phyloP scores from a whole-genome alignment of 768 basidiomycete genomes.

The Termitomyces sp. region DNA sequence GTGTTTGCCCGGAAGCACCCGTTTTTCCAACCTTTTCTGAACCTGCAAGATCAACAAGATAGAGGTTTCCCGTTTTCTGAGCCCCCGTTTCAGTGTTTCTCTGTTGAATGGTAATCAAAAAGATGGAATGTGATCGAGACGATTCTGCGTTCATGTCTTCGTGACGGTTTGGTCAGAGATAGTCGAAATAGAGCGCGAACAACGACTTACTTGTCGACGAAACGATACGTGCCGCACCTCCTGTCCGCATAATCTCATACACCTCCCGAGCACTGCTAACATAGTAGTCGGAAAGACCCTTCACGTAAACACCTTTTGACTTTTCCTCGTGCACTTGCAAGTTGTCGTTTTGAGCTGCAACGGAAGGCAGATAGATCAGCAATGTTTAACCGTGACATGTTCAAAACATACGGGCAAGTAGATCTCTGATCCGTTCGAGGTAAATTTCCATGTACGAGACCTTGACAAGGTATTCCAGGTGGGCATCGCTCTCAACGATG shows the following conservation, averaged over 20 bases:
- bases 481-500: slow-evolving; percentile 91
- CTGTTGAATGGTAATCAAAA: slow-evolving; percentile 95
- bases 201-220: slow-evolving; percentile 84
- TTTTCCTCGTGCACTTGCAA: slow-evolving; percentile 99
- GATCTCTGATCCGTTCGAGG: slow-evolving; percentile 90
- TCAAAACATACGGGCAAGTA: slow-evolving; percentile 79
- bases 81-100: slow-evolving; percentile 94
- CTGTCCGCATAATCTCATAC: slow-evolving; percentile 98
- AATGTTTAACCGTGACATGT: not conserved
- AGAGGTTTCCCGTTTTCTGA: slow-evolving; percentile 93
- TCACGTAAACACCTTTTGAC: slow-evolving; percentile 94
- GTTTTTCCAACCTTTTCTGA: slow-evolving; percentile 99
- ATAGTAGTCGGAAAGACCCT: slow-evolving; percentile 96
- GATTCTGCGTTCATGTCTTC: slow-evolving; percentile 99
- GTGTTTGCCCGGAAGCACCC: slow-evolving; percentile 95
- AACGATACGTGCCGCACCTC: slow-evolving; percentile 84
- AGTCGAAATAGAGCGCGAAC: not conserved
- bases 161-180: not conserved
- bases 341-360: slow-evolving; percentile 91
- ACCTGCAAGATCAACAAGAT: slow-evolving; percentile 96
- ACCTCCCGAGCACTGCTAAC: slow-evolving; percentile 94
- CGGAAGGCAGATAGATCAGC: not conserved
- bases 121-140: slow-evolving; percentile 98
- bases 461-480: slow-evolving; percentile 97
- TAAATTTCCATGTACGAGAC: slow-evolving; percentile 99